A percentile compares a stretch with the other conserved stretches of the same genome.
These are phyloP conservation scores for Ceratocystis lukuohia DNA, from an alignment of 2,329 filamentous ascomycete species.

Conservation along the genomic window DNA sequence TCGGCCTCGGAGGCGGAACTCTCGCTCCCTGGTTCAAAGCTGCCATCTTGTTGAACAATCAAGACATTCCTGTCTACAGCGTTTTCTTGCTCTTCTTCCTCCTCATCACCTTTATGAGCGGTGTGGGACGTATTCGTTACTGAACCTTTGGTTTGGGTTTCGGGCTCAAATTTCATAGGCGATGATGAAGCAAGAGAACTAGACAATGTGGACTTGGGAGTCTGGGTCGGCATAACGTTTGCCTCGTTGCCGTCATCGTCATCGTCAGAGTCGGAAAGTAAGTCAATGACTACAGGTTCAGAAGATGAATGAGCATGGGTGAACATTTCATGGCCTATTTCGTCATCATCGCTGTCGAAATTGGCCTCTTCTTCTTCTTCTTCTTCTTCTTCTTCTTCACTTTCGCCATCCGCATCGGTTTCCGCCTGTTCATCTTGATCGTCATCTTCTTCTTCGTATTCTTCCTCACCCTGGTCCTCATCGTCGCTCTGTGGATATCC, in stretches of 20 bases:
- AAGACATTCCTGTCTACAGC: conserved; percentile 15
- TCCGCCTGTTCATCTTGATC: conserved; percentile 15
- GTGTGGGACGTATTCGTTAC: background rate
- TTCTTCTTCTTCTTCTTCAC: conserved; percentile 21
- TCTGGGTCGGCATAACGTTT: background rate
- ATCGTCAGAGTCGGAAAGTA: conserved; percentile 37
- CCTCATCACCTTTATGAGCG: conserved; percentile 2
- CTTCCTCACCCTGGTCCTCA: conserved; percentile 12
- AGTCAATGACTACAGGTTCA: conserved; percentile 33
- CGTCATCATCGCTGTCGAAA: background rate
- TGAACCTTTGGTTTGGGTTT: background rate
- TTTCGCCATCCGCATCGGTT: conserved; percentile 8
- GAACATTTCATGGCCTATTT: conserved; percentile 8
- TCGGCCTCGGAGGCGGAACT: background rate
- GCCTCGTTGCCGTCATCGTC: conserved; percentile 23
- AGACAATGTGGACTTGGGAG: background rate
- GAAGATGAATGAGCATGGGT: conserved; percentile 20
- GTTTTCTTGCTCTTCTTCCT: conserved; percentile 6
- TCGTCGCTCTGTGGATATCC: conserved; percentile 8
- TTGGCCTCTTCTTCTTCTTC: conserved; percentile 12
- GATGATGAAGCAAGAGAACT: background rate
- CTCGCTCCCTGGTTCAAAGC: background rate
- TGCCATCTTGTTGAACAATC: conserved; percentile 1
- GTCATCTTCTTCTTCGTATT: conserved; percentile 4
- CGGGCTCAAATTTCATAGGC: background rate